Conservation (phyloP, 1,139 yeast genomes). For the Diutina pseudorugosa region DNA sequence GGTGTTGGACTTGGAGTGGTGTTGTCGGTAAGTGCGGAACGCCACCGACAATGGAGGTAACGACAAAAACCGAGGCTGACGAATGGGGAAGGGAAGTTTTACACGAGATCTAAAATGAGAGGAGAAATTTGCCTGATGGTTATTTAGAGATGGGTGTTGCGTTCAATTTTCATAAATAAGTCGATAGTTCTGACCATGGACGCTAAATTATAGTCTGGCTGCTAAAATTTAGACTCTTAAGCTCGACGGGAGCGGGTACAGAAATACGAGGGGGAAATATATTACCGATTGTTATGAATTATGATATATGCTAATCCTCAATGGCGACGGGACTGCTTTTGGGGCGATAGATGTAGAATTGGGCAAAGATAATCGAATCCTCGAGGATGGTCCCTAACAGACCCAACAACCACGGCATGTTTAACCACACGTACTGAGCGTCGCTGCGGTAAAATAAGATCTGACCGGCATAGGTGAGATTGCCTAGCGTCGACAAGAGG, state of each 20-base stretch:
- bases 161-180: no score
- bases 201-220: no score
- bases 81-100: no score
- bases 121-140: no score
- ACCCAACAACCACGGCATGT: conserved; percentile 66
- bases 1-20: neutral
- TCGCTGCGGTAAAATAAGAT: conserved; percentile 58
- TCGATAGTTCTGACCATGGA: no score
- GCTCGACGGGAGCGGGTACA: no score
- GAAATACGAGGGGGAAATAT: no score
- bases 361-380: conserved; percentile 50
- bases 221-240: no score
- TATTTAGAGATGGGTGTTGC: no score
- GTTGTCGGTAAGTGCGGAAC: neutral
- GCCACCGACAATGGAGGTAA: neutral
- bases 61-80: no score
- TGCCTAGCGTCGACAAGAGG: conserved; percentile 64
- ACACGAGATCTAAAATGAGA: no score
- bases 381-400: conserved; percentile 64
- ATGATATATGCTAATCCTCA: neutral
- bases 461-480: conserved; percentile 66
- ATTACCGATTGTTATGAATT: no score
- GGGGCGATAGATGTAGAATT: conserved; percentile 42
- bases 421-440: conserved; percentile 43
- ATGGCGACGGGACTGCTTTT: neutral